Evolutionary conservation across 2,329 filamentous ascomycete species (phyloP), one percentile per base, ranked within the genome.

Genomic region (Colletotrichum cordylinicola): DNA sequence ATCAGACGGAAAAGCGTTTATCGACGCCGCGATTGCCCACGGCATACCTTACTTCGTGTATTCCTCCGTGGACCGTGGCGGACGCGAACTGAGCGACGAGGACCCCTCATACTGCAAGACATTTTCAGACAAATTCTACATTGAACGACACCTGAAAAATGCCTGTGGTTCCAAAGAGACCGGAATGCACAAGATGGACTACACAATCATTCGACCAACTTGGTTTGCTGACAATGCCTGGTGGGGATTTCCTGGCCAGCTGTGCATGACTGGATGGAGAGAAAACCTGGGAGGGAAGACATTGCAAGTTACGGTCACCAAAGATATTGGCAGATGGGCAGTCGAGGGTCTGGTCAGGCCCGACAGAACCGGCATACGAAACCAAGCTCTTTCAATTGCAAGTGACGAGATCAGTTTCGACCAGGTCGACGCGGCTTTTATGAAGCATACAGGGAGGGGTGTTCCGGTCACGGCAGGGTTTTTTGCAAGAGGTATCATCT

Each of bases 11-110:
- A 91, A 87, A 52, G 85, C 82, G 1, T 80, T 93, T 6, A 85
- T 92, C 52, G 87, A 91, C 66, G 87, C 87, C 12, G 86, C 90
- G 1, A 79, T 90, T 33, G 84, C 85, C 16, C 81, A 89, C 48
- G 85, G 85, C 6, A 87, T 92, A 35, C 84, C 87, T 39, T 88
- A 90, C 79, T 91, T 93, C 77, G 88, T 94, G 58, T 93, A 93
- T 82, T 90, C 88, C 2, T 91, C 89, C 52, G 90, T 93, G 15
- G 92, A 94, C 74, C 90, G 92, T n/a, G 91, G 91, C 33, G 91
- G 91, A 35, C 87, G 90, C 52, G 83, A 83, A 92, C 82, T 94
- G 92, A 83, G 85, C 29, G 79, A 80, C 18, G 61, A 56, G 2
- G 79, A 80, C 29, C 78, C 79, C 13, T 81, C 79, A 1, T 21